Conservation (phyloP, 2,329 filamentous ascomycete genomes). For the Ophiostoma sp. region DNA sequence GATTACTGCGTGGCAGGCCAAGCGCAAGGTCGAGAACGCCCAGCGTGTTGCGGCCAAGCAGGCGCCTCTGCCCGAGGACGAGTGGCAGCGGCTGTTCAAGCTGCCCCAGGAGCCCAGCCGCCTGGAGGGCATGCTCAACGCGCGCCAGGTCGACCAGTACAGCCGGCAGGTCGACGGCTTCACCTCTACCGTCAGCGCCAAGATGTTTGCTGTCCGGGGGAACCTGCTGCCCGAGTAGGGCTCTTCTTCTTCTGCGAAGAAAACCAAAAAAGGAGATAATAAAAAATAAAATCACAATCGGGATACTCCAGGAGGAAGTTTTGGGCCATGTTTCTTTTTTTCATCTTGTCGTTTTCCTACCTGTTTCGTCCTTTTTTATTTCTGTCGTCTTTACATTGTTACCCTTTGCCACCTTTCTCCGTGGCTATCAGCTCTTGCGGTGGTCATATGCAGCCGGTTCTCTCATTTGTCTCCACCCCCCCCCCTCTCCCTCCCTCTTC, state of each 20-base stretch:
- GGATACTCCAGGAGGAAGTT: slow-evolving; percentile 15
- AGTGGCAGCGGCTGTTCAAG: slow-evolving; percentile 98
- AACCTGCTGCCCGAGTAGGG: slow-evolving; percentile 55
- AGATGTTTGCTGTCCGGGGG: slow-evolving; percentile 94
- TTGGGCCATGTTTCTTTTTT: slow-evolving; percentile 11
- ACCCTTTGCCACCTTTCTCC: neutral
- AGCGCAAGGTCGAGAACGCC: slow-evolving; percentile 94
- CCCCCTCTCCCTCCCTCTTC: neutral
- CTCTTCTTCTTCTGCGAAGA: neutral
- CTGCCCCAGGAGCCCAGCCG: slow-evolving; percentile 89
- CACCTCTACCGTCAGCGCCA: slow-evolving; percentile 81
- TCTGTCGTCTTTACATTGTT: neutral
- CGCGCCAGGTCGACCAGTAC: slow-evolving; percentile 95
- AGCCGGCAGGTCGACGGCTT: slow-evolving; percentile 95
- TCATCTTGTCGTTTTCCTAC: slow-evolving; percentile 11
- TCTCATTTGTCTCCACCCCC: neutral
- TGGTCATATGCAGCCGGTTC: no score
- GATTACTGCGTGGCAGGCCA: slow-evolving; percentile 92
- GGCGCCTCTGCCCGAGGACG: slow-evolving; percentile 81
- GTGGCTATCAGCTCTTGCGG: no score
- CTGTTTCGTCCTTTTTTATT: neutral
- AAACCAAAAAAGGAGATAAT: slow-evolving; percentile 3
- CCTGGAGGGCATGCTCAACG: slow-evolving; percentile 89
- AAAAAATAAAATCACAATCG: slow-evolving; percentile 12
- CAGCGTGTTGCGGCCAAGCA: slow-evolving; percentile 82